Conservation (phyloP, 257 asterid genomes). For the Petunia secreta region DNA sequence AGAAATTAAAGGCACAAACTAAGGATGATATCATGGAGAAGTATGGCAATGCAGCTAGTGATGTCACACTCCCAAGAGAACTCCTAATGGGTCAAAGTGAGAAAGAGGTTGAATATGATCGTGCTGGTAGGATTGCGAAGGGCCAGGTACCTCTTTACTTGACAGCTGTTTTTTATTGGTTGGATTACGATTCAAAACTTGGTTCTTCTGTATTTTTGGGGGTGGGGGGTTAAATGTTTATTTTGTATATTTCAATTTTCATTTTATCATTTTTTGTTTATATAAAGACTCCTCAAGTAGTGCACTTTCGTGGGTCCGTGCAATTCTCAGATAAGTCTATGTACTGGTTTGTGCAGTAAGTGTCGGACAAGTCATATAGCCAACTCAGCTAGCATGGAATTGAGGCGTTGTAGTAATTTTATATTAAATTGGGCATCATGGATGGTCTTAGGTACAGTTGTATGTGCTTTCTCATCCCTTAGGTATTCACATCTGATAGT, state of each 20-base stretch:
- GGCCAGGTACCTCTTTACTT: slow-evolving; percentile 69
- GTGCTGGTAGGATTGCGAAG: slow-evolving; percentile 86
- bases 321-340: neutral
- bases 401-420: neutral
- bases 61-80: slow-evolving; percentile 75
- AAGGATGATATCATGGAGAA: slow-evolving; percentile 82
- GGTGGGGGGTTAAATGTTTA: no score
- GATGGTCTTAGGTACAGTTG: neutral
- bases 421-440: slow-evolving; percentile 4
- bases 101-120: slow-evolving; percentile 82
- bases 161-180: no score
- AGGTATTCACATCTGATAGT: no score
- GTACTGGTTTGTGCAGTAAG: neutral
- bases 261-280: no score
- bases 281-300: no score
- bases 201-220: neutral
- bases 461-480: neutral
- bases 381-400: neutral
- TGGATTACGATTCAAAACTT: neutral
- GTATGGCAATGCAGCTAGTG: slow-evolving; percentile 93
- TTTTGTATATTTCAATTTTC: no score
- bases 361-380: neutral
- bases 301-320: no score
- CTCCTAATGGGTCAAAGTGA: slow-evolving; percentile 91
- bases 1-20: slow-evolving; percentile 69